phyloP scores from a whole-genome alignment of 2,329 filamentous ascomycete genomes.

The Pestalotiopsis sp. region DNA sequence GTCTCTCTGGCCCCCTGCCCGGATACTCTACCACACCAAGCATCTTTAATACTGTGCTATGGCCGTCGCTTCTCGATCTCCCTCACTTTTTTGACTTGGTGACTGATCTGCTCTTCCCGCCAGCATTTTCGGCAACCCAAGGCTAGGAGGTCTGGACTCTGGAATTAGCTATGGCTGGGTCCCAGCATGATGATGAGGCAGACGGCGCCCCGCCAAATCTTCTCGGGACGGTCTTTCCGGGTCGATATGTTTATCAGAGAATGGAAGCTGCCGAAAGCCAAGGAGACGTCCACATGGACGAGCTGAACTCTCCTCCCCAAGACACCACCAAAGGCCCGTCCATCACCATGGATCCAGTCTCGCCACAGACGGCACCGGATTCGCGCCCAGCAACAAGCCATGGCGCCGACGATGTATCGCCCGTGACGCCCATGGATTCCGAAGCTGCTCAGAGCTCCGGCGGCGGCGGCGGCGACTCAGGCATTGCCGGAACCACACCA shows the following conservation, averaged over 20 bases:
- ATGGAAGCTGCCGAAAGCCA: constrained; percentile 10
- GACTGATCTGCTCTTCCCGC: background rate
- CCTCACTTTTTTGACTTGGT: constrained; percentile 6
- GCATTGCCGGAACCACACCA: background rate
- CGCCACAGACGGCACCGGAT: background rate
- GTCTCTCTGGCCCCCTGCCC: background rate
- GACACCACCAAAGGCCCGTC: background rate
- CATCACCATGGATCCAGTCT: background rate
- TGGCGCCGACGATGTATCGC: background rate
- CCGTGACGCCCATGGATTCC: background rate
- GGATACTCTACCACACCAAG: background rate
- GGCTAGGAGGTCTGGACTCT: background rate
- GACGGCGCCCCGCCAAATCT: background rate
- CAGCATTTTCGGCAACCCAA: background rate
- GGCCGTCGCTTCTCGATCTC: background rate
- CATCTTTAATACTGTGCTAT: background rate
- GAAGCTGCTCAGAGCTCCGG: background rate
- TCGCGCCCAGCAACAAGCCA: background rate
- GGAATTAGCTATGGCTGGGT: constrained; percentile 5
- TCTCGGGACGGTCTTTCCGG: background rate
- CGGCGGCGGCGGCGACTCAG: background rate
- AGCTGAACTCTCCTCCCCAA: constrained; percentile 1
- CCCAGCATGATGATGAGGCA: constrained; percentile 4
- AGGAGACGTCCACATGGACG: constrained; percentile 11
- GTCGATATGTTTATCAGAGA: constrained; percentile 11